These are phyloP conservation scores for Tuber melanosporum DNA, from an alignment of 495 filamentous ascomycete genomes.

Conservation along the genomic window DNA sequence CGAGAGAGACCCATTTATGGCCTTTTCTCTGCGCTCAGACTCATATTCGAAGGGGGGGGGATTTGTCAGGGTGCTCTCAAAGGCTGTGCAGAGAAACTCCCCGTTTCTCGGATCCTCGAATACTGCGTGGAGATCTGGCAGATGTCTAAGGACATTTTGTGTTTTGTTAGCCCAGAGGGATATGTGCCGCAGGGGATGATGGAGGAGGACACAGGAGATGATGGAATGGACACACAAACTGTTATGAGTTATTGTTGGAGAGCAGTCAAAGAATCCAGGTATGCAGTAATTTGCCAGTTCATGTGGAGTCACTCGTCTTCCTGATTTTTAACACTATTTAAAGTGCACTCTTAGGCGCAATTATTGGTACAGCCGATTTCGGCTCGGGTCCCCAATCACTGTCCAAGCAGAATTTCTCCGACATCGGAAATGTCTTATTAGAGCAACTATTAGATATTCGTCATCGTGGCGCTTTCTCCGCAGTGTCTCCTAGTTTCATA, in stretches of 20 bases:
- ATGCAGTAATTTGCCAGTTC: slow-evolving; percentile 20
- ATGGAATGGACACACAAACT: slow-evolving; percentile 69
- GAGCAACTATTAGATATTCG: slow-evolving; percentile 73
- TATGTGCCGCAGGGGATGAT: slow-evolving; percentile 52
- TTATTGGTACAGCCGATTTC: slow-evolving; percentile 47
- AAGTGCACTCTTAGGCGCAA: slow-evolving; percentile 54
- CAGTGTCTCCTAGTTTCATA: slow-evolving; percentile 80
- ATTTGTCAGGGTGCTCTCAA: slow-evolving; percentile 19
- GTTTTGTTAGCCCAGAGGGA: slow-evolving; percentile 86
- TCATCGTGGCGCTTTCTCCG: slow-evolving; percentile 89
- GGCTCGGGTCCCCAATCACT: slow-evolving; percentile 38
- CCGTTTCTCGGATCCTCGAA: neutral
- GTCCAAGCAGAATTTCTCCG: slow-evolving; percentile 46
- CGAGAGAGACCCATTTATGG: slow-evolving; percentile 36
- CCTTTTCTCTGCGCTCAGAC: slow-evolving; percentile 23
- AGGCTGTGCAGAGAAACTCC: neutral
- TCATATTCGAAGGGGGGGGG: slow-evolving; percentile 42
- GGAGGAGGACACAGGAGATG: slow-evolving; percentile 63
- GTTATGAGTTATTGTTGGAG: slow-evolving; percentile 89
- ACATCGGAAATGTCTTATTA: slow-evolving; percentile 65
- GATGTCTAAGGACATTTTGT: slow-evolving; percentile 66
- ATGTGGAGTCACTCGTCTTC: slow-evolving; percentile 30
- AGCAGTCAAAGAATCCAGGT: slow-evolving; percentile 86
- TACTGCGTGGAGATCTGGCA: slow-evolving; percentile 62
- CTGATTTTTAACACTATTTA: slow-evolving; percentile 10